phyloP scores from a whole-genome alignment of 192 early-diverging fungal genomes.

The Endogone sp. region DNA sequence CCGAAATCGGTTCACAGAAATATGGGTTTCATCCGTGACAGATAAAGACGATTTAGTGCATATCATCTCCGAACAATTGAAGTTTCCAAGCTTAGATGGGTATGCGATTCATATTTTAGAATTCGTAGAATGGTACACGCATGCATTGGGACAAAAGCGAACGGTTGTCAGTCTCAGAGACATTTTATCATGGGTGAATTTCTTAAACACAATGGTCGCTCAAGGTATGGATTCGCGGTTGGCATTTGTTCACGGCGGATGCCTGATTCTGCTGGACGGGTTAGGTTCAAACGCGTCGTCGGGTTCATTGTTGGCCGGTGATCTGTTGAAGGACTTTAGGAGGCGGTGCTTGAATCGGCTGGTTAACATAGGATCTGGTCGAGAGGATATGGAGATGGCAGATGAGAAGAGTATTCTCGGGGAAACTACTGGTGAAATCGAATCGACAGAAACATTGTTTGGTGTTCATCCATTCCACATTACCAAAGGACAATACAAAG shows the following conservation, averaged over 20 bases:
- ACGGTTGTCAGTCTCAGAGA: slow-evolving; percentile 79
- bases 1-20: slow-evolving; percentile 96
- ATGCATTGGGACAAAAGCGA: slow-evolving; percentile 50
- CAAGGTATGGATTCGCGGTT: slow-evolving; percentile 41
- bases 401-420: slow-evolving; percentile 33
- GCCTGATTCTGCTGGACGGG: slow-evolving; percentile 86
- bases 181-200: slow-evolving; percentile 89
- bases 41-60: slow-evolving; percentile 70
- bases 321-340: slow-evolving; percentile 46
- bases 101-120: slow-evolving; percentile 65
- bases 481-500: slow-evolving; percentile 49
- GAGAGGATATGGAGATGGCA: too few species aligned
- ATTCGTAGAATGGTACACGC: slow-evolving; percentile 79
- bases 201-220: slow-evolving; percentile 57
- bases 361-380: slow-evolving; percentile 19
- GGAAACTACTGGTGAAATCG: slow-evolving; percentile 25
- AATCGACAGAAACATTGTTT: slow-evolving; percentile 36
- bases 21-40: slow-evolving; percentile 90
- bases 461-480: slow-evolving; percentile 84
- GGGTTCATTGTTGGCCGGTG: slow-evolving; percentile 43
- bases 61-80: slow-evolving; percentile 58
- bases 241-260: slow-evolving; percentile 84
- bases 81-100: slow-evolving; percentile 19
- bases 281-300: slow-evolving; percentile 79
- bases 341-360: slow-evolving; percentile 41